A percentile compares a stretch with the other conserved stretches of the same genome.
phyloP scores from a whole-genome alignment of 2,329 filamentous ascomycete species.

The Alternaria atra region DNA sequence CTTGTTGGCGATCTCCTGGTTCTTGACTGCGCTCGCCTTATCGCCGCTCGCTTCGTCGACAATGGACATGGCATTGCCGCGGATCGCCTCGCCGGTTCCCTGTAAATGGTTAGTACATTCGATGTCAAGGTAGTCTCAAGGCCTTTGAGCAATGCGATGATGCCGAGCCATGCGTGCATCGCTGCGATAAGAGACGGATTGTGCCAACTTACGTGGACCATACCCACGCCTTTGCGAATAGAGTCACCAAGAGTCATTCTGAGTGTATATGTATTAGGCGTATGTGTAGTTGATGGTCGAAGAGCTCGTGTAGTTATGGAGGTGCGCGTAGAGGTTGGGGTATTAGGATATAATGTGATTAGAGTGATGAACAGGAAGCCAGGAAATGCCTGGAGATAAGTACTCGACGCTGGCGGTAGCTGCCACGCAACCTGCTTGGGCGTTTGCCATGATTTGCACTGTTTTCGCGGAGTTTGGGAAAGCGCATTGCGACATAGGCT shows the following conservation, averaged over 20 bases:
- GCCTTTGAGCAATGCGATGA: not conserved
- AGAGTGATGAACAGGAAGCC: not conserved
- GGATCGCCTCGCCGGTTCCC: conserved; percentile 52
- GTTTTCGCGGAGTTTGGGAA: conserved; percentile 16
- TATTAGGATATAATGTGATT: not conserved
- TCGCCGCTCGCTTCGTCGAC: conserved; percentile 47
- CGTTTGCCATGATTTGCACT: conserved; percentile 23
- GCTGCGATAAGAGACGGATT: not conserved
- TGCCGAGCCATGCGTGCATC: not conserved
- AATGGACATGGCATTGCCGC: conserved; percentile 49
- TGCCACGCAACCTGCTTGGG: conserved; percentile 10
- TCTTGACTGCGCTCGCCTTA: conserved; percentile 37
- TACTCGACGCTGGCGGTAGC: conserved; percentile 8
- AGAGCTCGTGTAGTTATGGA: not conserved
- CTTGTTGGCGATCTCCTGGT: conserved; percentile 43
- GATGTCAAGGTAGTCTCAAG: not conserved
- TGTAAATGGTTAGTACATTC: conserved; percentile 23
- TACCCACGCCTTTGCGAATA: conserved; percentile 46
- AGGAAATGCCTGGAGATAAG: conserved; percentile 2
- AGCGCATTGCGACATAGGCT: conserved; percentile 21
- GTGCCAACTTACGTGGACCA: conserved; percentile 44
- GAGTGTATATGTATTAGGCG: not conserved
- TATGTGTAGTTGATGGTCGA: conserved; percentile 3
- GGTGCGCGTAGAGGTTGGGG: conserved; percentile 9
- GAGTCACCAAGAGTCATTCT: conserved; percentile 44